Evolutionary conservation across 106 monocot genomes (phyloP).

Genomic region (Dendrobium catenatum): DNA sequence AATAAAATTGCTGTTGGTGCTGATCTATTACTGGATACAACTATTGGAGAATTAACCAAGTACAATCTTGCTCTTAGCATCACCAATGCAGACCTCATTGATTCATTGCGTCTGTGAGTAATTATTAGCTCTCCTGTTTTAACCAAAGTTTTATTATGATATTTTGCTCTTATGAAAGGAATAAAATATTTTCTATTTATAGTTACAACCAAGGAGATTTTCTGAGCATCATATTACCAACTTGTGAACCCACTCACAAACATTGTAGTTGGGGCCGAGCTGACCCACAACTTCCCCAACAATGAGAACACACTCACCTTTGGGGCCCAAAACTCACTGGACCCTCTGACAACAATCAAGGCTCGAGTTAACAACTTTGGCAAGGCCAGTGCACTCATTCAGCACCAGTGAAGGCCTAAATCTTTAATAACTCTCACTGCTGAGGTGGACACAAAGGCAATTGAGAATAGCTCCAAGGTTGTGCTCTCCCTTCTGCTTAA

Average conservation of each 20-base stretch:
- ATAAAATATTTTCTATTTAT: background rate
- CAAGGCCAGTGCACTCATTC: constrained; percentile 72
- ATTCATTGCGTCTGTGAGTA: constrained; percentile 65
- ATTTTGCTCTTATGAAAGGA: background rate
- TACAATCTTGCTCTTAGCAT: constrained; percentile 72
- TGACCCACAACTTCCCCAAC: constrained; percentile 66
- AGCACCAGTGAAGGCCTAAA: constrained; percentile 87
- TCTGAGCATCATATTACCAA: constrained; percentile 81
- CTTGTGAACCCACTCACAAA: constrained; percentile 49
- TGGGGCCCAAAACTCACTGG: constrained; percentile 72
- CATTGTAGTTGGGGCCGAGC: constrained; percentile 81
- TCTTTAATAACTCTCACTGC: constrained; percentile 74
- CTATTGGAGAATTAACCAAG: constrained; percentile 76
- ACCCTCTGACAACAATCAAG: constrained; percentile 67
- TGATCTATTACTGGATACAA: constrained; percentile 76
- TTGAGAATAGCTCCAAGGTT: constrained; percentile 81
- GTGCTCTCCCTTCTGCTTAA: constrained; percentile 72
- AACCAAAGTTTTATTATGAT: background rate
- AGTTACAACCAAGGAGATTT: constrained; percentile 84
- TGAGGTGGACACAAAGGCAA: constrained; percentile 82
- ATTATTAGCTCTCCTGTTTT: background rate
- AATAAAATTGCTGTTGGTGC: constrained; percentile 48
- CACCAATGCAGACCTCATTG: constrained; percentile 59
- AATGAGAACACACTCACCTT: constrained; percentile 80
- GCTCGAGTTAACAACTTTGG: constrained; percentile 83